These are phyloP conservation scores for Myrica gale DNA, from an alignment of 306 rosid genomes.

Conservation along the genomic window DNA sequence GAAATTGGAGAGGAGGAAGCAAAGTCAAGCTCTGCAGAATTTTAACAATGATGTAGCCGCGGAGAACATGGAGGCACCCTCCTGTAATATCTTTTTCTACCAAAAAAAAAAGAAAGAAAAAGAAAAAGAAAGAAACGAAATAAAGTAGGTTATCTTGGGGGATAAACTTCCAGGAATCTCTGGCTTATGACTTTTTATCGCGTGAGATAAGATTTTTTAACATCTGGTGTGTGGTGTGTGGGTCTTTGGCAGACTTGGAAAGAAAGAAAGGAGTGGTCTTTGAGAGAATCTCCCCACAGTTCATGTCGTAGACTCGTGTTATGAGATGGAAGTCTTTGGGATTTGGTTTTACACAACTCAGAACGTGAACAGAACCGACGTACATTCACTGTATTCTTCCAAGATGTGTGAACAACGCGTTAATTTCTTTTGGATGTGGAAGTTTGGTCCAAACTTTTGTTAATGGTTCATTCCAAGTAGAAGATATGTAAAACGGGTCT, in stretches of 20 bases:
- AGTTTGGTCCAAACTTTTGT: too few relatives aligned
- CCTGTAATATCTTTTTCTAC: conserved; percentile 3
- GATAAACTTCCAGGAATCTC: conserved; percentile 31
- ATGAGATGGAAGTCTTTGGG: too few relatives aligned
- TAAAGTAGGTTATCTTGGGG: conserved; percentile 22
- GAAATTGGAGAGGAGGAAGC: not conserved
- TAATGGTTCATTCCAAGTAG: too few relatives aligned
- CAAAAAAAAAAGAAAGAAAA: not conserved
- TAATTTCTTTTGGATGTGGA: too few relatives aligned
- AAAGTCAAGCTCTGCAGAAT: conserved; percentile 33
- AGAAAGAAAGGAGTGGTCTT: not conserved
- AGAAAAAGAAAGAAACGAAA: not conserved
- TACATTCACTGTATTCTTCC: too few relatives aligned
- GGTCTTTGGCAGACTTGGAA: too few relatives aligned
- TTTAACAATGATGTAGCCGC: not conserved
- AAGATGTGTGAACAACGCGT: too few relatives aligned
- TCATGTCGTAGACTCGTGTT: too few relatives aligned
- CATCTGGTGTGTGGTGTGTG: not conserved
- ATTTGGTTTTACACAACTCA: too few relatives aligned
- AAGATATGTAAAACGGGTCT: too few relatives aligned
- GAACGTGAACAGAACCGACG: too few relatives aligned
- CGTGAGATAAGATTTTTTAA: not conserved
- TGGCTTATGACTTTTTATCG: conserved; percentile 2
- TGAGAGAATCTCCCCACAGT: not conserved
- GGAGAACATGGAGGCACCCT: not conserved